Evolutionary conservation across 176 grass and related monocot genomes (phyloP).

Genomic region (Cenchrus americanus): DNA sequence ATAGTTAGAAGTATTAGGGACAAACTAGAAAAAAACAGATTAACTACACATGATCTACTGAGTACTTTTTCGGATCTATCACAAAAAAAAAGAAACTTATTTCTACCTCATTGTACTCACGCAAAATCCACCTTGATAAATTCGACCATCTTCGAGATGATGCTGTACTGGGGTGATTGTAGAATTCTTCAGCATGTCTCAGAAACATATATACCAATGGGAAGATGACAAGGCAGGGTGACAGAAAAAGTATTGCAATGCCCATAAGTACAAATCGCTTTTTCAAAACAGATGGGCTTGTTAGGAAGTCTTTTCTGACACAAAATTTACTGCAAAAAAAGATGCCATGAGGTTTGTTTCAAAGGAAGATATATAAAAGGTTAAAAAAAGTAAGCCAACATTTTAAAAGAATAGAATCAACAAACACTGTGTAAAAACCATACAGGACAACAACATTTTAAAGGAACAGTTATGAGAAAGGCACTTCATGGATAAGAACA

Average conservation of each 20-base stretch:
- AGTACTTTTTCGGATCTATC: background rate
- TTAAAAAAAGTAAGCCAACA: background rate
- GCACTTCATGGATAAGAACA: no score
- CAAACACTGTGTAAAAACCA: no score
- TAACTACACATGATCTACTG: constrained; percentile 7
- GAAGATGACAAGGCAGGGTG: constrained; percentile 85
- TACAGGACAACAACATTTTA: no score
- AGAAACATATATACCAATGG: constrained; percentile 92
- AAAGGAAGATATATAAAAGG: background rate
- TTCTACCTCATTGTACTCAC: constrained; percentile 94
- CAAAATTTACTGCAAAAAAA: constrained; percentile 87
- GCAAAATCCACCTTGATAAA: constrained; percentile 91
- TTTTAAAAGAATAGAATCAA: no score
- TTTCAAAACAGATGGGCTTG: constrained; percentile 67
- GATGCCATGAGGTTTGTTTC: constrained; percentile 5
- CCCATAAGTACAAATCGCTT: constrained; percentile 76
- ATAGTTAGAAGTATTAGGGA: constrained; percentile 31
- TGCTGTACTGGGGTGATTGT: constrained; percentile 88
- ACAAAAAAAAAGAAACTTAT: background rate
- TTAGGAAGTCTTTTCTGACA: constrained; percentile 76
- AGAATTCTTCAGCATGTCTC: constrained; percentile 90
- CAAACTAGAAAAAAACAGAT: background rate
- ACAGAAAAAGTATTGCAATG: constrained; percentile 79
- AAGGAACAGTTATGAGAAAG: no score
- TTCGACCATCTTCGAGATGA: constrained; percentile 97